A percentile compares a stretch with the other conserved stretches of the same genome.
Evolutionary conservation across 805 yeast species (phyloP).

Genomic region (Metschnikowia henanensis): DNA sequence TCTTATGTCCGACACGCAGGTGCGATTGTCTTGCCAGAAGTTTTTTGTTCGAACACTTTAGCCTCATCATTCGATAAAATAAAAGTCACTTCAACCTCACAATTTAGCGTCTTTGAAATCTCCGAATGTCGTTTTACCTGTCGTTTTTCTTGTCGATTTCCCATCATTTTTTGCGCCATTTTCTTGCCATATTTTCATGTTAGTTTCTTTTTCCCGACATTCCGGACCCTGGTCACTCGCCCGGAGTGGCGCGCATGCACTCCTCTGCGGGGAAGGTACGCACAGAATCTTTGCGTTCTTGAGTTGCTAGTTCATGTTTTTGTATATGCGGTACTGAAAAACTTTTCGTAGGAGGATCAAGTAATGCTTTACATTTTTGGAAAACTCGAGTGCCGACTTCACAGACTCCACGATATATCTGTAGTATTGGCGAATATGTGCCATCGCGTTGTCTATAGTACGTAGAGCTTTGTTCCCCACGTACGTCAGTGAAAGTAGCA

Average conservation of each 20-base stretch:
- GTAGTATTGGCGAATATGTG: slow-evolving; percentile 14
- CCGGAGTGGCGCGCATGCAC: slow-evolving; percentile 3
- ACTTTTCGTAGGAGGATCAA: slow-evolving; percentile 18
- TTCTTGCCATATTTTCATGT: not conserved
- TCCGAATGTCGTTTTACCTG: too few species aligned
- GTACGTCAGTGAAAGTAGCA: slow-evolving; percentile 4
- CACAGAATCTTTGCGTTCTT: slow-evolving; percentile 1
- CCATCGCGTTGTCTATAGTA: slow-evolving; percentile 15
- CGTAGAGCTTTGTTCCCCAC: slow-evolving; percentile 5
- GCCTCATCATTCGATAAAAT: too few species aligned
- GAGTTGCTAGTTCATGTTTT: slow-evolving; percentile 27
- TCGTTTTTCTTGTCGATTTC: not conserved
- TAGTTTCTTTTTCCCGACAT: not conserved
- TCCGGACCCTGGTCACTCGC: not conserved
- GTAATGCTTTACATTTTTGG: slow-evolving; percentile 20
- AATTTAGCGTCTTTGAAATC: too few species aligned
- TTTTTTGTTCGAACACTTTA: too few species aligned
- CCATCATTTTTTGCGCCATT: not conserved
- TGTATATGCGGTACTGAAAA: slow-evolving; percentile 24
- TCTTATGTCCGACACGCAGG: too few species aligned
- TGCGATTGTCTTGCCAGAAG: too few species aligned
- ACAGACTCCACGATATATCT: slow-evolving; percentile 15
- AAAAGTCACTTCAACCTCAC: too few species aligned
- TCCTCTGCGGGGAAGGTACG: slow-evolving; percentile 7
- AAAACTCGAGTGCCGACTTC: slow-evolving; percentile 20